Evolutionary conservation across 2,329 filamentous ascomycete species (phyloP).

Genomic region (Lecanicillium sp.): DNA sequence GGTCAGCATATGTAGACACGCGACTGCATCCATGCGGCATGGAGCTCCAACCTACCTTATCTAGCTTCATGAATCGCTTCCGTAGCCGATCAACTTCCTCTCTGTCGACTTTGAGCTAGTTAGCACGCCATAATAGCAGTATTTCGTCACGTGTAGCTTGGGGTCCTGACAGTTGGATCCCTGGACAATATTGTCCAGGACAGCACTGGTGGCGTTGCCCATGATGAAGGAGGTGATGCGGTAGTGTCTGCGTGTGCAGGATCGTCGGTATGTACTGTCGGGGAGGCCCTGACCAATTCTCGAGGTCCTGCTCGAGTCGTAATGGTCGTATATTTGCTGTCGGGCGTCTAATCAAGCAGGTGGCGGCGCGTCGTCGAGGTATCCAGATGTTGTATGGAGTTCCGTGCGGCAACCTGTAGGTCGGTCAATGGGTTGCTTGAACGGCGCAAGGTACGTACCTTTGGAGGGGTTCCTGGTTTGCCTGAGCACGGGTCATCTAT

Average conservation of each 20-base stretch:
- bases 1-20: slow-evolving; percentile 2
- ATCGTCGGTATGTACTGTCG: no score
- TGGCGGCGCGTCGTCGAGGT: no score
- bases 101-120: slow-evolving; percentile 64
- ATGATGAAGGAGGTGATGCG: slow-evolving; percentile 28
- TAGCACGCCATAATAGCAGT: background rate
- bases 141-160: background rate
- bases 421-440: no score
- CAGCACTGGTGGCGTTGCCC: slow-evolving; percentile 62
- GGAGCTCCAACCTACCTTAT: slow-evolving; percentile 60
- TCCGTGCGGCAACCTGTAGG: no score
- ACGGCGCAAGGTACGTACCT: no score
- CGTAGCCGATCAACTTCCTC: slow-evolving; percentile 93
- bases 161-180: slow-evolving; percentile 76
- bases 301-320: no score
- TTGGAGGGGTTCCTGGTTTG: no score
- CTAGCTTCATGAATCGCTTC: slow-evolving; percentile 98
- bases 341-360: no score
- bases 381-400: no score
- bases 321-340: no score
- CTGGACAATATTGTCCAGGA: slow-evolving; percentile 93
- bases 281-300: background rate
- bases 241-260: background rate
- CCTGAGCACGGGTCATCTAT: no score
- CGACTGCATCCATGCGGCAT: background rate